Evolutionary conservation across 2,329 filamentous ascomycete genomes (phyloP), one percentile per base, ranked within the genome.

Genomic region (Pseudogymnoascus sp.): DNA sequence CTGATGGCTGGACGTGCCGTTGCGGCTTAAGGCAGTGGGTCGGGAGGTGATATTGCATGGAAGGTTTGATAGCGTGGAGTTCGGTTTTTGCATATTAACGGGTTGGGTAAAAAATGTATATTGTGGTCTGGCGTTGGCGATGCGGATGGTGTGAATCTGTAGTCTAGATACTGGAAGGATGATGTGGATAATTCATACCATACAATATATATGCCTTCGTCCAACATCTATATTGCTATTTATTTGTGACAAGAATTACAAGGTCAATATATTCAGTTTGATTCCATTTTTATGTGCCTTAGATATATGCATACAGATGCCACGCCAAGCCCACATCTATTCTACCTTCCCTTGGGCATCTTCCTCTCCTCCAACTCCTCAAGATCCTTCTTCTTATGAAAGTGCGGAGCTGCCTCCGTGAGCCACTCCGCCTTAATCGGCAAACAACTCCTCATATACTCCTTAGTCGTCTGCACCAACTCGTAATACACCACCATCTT

Each of bases 401-500:
- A 96, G 77, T 97, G 94, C 64, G 93, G 93, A 64, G 94, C 94
- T 64, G 94, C 84, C 75, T 97, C 93, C 5, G 85, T 83, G 68
- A 99, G 73, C 92, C 92, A 97, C 71, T 86, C 85, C 0, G 89
- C 80, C 70, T 95, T 86, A 60, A 97, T 83, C 0, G 92, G 92
- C 80, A 96, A 87, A 63, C 89, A 89, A 69, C 85, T 90, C 24
- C 93, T 81, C 86, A 96, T 95, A 73, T 93, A 99, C 78, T 97
- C 93, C 78, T 95, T 95, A 29, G 83, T 88, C 37, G 90, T 93
- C 68, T 90, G 79, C 8, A 92, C 89, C 61, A 93, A 74, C 74
- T 94, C 90, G 71, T 89, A 90, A 74, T 94, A 99, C 13, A 96
- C 84, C 11, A 96, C 84, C 83, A 89, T 94, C 73, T 90, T 90